These are phyloP conservation scores for Podospora pseudopauciseta DNA, from an alignment of 495 filamentous ascomycete species.

Conservation along the genomic window DNA sequence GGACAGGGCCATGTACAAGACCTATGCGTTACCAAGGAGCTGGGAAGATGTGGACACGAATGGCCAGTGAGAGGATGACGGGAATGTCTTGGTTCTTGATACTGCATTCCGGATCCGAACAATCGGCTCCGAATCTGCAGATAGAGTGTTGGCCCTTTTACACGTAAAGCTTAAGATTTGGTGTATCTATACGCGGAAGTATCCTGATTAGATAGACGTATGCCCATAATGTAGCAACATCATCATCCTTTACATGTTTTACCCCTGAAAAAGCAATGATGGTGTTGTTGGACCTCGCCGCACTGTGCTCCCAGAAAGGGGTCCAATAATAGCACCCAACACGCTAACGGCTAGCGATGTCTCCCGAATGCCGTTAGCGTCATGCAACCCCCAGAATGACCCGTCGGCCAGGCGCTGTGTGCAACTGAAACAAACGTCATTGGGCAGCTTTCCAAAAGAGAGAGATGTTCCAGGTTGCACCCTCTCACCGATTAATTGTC, in stretches of 20 bases:
- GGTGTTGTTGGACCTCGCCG: conserved; percentile 9
- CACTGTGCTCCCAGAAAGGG: conserved; percentile 8
- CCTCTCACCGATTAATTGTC: neutral
- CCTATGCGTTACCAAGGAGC: conserved; percentile 38
- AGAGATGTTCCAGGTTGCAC: neutral
- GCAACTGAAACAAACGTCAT: conserved; percentile 21
- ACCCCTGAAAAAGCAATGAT: neutral
- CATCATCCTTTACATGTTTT: neutral
- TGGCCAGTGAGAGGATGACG: neutral
- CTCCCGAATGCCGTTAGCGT: conserved; percentile 11
- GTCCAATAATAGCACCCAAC: conserved; percentile 5
- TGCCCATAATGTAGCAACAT: neutral
- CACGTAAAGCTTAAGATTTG: no score
- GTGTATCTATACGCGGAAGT: neutral
- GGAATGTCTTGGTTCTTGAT: neutral
- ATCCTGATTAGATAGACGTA: neutral
- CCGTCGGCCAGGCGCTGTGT: neutral
- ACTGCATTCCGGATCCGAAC: neutral
- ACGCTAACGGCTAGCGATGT: conserved; percentile 1
- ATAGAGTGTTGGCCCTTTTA: neutral
- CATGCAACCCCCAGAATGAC: conserved; percentile 2
- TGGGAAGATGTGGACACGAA: conserved; percentile 13
- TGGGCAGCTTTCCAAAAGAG: neutral
- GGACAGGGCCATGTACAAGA: conserved; percentile 41
- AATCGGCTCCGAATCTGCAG: neutral